These are phyloP conservation scores for Pseudoneurospora amorphoporcata DNA, from an alignment of 495 filamentous ascomycete genomes.

Conservation along the genomic window DNA sequence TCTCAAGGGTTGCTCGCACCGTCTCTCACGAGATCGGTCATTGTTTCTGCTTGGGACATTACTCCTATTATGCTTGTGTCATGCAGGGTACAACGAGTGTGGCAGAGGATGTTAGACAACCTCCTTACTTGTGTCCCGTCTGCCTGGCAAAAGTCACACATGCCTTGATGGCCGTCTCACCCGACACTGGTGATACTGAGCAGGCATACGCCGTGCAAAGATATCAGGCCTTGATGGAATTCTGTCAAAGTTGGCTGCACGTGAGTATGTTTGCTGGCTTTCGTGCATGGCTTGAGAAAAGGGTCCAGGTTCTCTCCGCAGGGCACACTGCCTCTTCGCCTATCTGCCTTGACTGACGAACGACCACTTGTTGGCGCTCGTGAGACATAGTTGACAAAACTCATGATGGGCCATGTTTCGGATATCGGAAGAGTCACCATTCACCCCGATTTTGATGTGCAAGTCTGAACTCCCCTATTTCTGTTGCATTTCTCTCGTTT, in stretches of 20 bases:
- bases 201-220: constrained; percentile 22
- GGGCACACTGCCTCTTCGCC: background rate
- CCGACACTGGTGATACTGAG: background rate
- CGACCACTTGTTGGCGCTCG: background rate
- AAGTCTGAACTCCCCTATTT: background rate
- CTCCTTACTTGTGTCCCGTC: constrained; percentile 56
- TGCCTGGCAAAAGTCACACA: constrained; percentile 45
- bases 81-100: constrained; percentile 57
- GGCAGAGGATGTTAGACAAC: constrained; percentile 53
- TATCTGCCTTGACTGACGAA: background rate
- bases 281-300: constrained; percentile 26
- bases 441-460: background rate
- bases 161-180: constrained; percentile 10
- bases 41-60: constrained; percentile 56
- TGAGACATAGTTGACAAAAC: background rate
- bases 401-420: background rate
- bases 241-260: constrained; percentile 31
- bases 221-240: constrained; percentile 33
- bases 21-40: constrained; percentile 56
- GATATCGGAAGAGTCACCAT: background rate
- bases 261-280: constrained; percentile 35
- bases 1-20: constrained; percentile 46
- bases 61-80: constrained; percentile 57
- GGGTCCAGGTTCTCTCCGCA: constrained; percentile 4
- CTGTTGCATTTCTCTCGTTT: background rate